phyloP scores from a whole-genome alignment of 169 alveolate species.

The Amoebophrya sp. region DNA sequence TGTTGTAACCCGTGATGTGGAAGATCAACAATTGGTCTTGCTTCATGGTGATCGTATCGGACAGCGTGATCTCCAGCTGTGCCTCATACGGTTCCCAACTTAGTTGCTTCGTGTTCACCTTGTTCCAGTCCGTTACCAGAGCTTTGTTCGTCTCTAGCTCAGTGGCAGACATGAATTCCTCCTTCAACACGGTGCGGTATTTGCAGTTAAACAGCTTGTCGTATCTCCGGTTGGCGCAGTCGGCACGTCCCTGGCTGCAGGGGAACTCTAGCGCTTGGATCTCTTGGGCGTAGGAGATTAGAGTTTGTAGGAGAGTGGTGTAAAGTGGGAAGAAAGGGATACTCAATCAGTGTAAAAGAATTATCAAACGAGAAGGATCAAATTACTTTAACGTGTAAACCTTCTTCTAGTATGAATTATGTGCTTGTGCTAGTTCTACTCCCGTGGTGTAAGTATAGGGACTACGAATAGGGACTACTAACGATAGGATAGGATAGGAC shows the following conservation, averaged over 20 bases:
- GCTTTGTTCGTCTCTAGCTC: background rate
- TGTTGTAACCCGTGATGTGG: conserved; percentile 29
- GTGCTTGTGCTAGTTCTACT: too few species aligned
- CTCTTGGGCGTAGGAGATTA: background rate
- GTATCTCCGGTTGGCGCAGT: background rate
- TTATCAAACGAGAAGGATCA: too few species aligned
- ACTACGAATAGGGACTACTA: too few species aligned
- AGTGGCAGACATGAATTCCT: background rate
- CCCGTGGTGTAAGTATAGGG: too few species aligned
- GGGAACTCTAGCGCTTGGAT: background rate
- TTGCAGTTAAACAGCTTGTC: background rate
- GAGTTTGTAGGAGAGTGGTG: too few species aligned
- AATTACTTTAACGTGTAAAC: too few species aligned
- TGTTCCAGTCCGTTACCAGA: background rate
- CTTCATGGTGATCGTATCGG: background rate
- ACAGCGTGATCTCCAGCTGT: conserved; percentile 25
- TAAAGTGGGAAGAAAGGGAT: too few species aligned
- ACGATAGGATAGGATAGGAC: too few species aligned
- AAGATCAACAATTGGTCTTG: background rate
- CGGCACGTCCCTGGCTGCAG: background rate
- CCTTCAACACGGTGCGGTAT: background rate
- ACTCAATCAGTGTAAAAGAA: too few species aligned
- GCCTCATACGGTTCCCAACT: conserved; percentile 6
- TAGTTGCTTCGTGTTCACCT: background rate
- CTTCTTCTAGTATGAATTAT: too few species aligned